phyloP scores from a whole-genome alignment of 768 basidiomycete species.

The Tylopilus sp. region DNA sequence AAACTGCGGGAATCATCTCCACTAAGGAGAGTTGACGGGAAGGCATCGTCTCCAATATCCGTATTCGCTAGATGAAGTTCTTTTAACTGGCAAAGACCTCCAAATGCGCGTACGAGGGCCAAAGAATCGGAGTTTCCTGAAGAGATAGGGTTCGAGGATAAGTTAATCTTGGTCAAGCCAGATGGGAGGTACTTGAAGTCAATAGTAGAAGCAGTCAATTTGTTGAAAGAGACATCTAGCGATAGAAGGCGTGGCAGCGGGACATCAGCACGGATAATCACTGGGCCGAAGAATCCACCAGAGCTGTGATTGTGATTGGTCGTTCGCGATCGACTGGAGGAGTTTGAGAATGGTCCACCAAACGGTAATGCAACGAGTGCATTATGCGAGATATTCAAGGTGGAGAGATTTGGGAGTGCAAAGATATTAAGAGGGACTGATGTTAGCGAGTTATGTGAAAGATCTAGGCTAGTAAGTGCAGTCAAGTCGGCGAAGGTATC shows the following conservation, averaged over 20 bases:
- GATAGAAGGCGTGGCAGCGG: constrained; percentile 65
- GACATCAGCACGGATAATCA: constrained; percentile 55
- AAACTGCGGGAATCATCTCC: constrained; percentile 36
- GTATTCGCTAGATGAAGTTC: constrained; percentile 56
- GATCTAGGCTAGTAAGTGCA: constrained; percentile 61
- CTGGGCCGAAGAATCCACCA: constrained; percentile 61
- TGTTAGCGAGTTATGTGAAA: constrained; percentile 69
- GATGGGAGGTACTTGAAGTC: constrained; percentile 51
- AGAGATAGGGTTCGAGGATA: constrained; percentile 68
- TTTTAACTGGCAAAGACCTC: constrained; percentile 47
- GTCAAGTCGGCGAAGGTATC: constrained; percentile 66
- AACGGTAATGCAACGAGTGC: constrained; percentile 58
- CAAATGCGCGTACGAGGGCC: constrained; percentile 44
- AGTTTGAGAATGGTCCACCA: constrained; percentile 48
- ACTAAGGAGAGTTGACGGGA: constrained; percentile 34
- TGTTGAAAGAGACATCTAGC: constrained; percentile 68
- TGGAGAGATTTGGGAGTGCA: constrained; percentile 62
- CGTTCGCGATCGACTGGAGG: constrained; percentile 18
- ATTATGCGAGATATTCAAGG: constrained; percentile 73
- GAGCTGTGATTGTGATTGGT: constrained; percentile 34
- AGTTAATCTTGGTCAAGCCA: constrained; percentile 53
- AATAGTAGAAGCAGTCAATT: constrained; percentile 52
- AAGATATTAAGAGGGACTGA: constrained; percentile 63
- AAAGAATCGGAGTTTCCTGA: constrained; percentile 24
- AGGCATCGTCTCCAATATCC: constrained; percentile 58